These are phyloP conservation scores for Phoma sp. DNA, from an alignment of 2,329 filamentous ascomycete genomes.

Conservation along the genomic window DNA sequence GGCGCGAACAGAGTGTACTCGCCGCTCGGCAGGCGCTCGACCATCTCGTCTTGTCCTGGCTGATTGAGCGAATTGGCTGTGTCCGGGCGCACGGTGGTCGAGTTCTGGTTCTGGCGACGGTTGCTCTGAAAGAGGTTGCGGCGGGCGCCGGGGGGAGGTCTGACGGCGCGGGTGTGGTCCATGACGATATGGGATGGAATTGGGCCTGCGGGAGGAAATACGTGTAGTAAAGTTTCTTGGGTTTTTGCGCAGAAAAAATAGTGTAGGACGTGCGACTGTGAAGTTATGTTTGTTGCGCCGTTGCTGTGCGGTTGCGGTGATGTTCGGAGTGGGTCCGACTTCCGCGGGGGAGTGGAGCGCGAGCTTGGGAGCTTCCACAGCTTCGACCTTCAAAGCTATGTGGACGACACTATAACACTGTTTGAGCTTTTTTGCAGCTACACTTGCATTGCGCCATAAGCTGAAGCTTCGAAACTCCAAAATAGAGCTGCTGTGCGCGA, in stretches of 20 bases:
- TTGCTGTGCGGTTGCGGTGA: background rate
- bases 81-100: slow-evolving; percentile 28
- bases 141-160: slow-evolving; percentile 34
- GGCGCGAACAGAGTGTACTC: slow-evolving; percentile 51
- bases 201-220: background rate
- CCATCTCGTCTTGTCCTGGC: slow-evolving; percentile 51
- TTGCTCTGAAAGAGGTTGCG: slow-evolving; percentile 39
- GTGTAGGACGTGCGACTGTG: too few species aligned
- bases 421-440: too few species aligned
- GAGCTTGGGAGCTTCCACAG: slow-evolving; percentile 1
- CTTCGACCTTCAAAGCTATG: background rate
- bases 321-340: slow-evolving; percentile 23
- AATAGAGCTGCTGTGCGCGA: too few species aligned
- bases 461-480: too few species aligned
- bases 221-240: too few species aligned
- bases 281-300: too few species aligned
- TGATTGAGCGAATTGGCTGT: slow-evolving; percentile 27
- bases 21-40: slow-evolving; percentile 57
- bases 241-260: too few species aligned
- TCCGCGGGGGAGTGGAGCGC: slow-evolving; percentile 24
- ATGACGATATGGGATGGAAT: background rate
- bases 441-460: too few species aligned
- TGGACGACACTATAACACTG: too few species aligned
- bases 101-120: slow-evolving; percentile 27
- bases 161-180: slow-evolving; percentile 30